Conservation (phyloP, 208 protist species). For the Sergeia podlipaevii region DNA sequence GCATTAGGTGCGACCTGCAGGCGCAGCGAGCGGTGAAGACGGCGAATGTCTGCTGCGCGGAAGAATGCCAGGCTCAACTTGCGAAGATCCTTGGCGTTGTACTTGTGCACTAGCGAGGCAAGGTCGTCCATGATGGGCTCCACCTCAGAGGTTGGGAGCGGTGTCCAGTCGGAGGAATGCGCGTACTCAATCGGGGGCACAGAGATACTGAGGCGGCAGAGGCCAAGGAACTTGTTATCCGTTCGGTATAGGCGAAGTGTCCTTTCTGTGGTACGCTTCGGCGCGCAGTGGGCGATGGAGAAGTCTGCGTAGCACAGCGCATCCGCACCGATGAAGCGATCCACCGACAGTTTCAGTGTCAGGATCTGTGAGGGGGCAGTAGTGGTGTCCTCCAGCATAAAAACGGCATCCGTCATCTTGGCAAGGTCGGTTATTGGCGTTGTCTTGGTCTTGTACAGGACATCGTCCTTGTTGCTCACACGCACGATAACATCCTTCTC, state of each 20-base stretch:
- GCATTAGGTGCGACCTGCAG: slow-evolving; percentile 57
- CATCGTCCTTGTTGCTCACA: slow-evolving; percentile 14
- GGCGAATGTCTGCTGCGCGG: slow-evolving; percentile 31
- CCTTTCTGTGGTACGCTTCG: slow-evolving; percentile 25
- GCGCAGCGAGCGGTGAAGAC: slow-evolving; percentile 44
- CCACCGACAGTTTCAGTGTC: slow-evolving; percentile 51
- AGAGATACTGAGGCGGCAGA: slow-evolving; percentile 37
- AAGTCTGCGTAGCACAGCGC: slow-evolving; percentile 67
- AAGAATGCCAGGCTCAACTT: slow-evolving; percentile 43
- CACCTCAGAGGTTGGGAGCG: neutral
- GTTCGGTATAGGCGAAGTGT: slow-evolving; percentile 55
- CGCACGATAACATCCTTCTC: slow-evolving; percentile 34
- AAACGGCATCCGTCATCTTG: slow-evolving; percentile 8
- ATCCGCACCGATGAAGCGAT: slow-evolving; percentile 16
- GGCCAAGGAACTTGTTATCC: slow-evolving; percentile 47
- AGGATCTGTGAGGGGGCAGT: slow-evolving; percentile 15
- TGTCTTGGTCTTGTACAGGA: neutral
- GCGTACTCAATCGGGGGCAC: slow-evolving; percentile 19
- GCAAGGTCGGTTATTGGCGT: slow-evolving; percentile 1
- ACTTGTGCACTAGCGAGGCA: slow-evolving; percentile 49
- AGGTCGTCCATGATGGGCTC: slow-evolving; percentile 72
- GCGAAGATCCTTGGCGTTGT: slow-evolving; percentile 62
- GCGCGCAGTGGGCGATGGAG: slow-evolving; percentile 33
- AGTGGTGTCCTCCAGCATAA: slow-evolving; percentile 5
- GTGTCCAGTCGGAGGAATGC: neutral